These are phyloP conservation scores for Cymbopogon flexuosus DNA, from an alignment of 202 grass and related monocot species.

Conservation along the genomic window DNA sequence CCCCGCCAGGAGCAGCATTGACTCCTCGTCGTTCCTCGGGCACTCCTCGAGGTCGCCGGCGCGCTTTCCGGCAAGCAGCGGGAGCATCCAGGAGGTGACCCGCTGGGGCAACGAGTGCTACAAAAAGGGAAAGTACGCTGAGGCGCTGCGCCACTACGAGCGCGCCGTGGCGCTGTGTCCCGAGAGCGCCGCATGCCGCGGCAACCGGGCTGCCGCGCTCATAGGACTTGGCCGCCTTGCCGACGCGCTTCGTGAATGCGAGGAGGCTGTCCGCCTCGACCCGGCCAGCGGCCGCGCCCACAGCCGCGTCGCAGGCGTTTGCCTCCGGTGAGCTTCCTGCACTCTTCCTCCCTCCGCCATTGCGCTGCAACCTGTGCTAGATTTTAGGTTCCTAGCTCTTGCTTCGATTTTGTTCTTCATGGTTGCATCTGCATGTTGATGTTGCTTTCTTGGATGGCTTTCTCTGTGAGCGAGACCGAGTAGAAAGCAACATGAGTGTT, in stretches of 20 bases:
- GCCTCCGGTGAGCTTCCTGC: conserved; percentile 55
- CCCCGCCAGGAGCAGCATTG: conserved; percentile 37
- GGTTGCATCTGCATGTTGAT: conserved; percentile 32
- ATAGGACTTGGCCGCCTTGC: conserved; percentile 55
- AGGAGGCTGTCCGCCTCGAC: conserved; percentile 76
- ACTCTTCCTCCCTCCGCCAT: conserved; percentile 26
- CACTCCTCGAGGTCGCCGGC: conserved; percentile 31
- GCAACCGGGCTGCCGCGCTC: conserved; percentile 73
- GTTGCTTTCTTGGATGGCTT: conserved; percentile 47
- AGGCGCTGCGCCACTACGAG: conserved; percentile 74
- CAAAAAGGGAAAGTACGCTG: conserved; percentile 51
- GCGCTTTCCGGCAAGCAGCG: conserved; percentile 15
- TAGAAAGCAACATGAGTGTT: conserved; percentile 39
- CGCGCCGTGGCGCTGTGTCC: conserved; percentile 56
- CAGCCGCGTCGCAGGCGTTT: conserved; percentile 49
- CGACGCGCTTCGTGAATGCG: conserved; percentile 64
- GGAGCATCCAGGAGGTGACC: conserved; percentile 68
- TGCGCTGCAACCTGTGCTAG: background rate
- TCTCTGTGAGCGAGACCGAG: conserved; percentile 22
- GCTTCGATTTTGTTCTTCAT: conserved; percentile 32
- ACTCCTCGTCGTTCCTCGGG: conserved; percentile 29
- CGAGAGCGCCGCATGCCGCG: conserved; percentile 65
- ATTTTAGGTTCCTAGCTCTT: conserved; percentile 28
- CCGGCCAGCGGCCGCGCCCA: conserved; percentile 67
- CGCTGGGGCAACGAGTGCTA: conserved; percentile 74